Evolutionary conservation across 1,139 yeast genomes (phyloP), one percentile per base, ranked within the genome.

Genomic region (Diutina rugosa): DNA sequence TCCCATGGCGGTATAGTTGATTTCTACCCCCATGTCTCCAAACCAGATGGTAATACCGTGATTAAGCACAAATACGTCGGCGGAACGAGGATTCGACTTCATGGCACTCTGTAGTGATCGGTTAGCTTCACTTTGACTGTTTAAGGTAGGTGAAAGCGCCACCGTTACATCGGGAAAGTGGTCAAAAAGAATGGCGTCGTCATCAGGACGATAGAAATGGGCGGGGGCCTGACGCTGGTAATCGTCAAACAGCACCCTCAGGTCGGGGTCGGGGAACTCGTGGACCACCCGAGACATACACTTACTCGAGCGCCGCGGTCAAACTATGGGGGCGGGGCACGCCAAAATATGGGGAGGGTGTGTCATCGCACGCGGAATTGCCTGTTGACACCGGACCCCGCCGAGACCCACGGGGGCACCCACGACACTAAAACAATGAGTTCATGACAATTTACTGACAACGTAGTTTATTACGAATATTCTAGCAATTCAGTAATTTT

Each of bases 211-310:
- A 10, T 74, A 67, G 60, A 72, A 76, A 52, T 64, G 61, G 54
- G 72, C 79, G 1, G 81, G 81, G 1, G 75, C 71, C 30, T 73
- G 72, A 6, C 73, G 65, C 56, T 68, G 75, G 61, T 72, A 76
- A 30, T 66, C 63, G 14, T 63, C 58, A 16, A 65, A 63, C 5
- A 73, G 71, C 14, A 75, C 68, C 9, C 81, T 76, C 63, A 76
- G 76, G 58, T 76, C 81, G 52, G 67, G 62, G 58, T 68, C 73
- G 30, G 81, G 81, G 53, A 62, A 65, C 57, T 75, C 77, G 56
- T 61, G 55, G 49, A 72, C 63, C 56, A 72, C 51, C 51, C 35
- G 29, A 9, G 51, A 47, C 51, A 47, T 47, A 14, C 35, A n/a
- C 41, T 35, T 9, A 12, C 41, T 35, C 41, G 41, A 35, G 41